Evolutionary conservation across 2,329 filamentous ascomycete genomes (phyloP).

Genomic region (Fusarium irregulare): DNA sequence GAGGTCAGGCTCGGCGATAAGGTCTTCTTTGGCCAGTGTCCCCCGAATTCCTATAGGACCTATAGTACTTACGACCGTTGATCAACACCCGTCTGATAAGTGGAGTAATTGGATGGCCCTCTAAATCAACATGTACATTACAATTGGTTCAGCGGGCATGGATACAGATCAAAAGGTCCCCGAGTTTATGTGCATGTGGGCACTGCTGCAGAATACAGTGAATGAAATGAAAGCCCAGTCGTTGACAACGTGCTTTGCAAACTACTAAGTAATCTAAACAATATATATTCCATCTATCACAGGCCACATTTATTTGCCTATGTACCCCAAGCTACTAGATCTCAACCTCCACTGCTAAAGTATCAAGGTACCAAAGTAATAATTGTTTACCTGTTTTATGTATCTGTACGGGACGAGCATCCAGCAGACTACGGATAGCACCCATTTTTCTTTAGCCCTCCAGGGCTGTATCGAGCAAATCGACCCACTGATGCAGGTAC

Average conservation of each 20-base stretch:
- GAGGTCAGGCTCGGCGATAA: not conserved
- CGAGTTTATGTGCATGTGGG: not conserved
- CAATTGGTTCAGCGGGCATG: not conserved
- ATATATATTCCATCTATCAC: not conserved
- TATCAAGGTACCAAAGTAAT: too few relatives aligned
- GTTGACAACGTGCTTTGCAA: not conserved
- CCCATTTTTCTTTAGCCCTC: constrained; percentile 16
- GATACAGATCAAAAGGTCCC: not conserved
- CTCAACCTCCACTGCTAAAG: not conserved
- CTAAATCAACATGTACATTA: not conserved
- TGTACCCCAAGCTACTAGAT: not conserved
- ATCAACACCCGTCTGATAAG: not conserved
- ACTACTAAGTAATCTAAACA: too few relatives aligned
- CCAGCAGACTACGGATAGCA: not conserved
- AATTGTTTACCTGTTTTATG: not conserved
- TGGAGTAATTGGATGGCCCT: not conserved
- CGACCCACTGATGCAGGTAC: constrained; percentile 41
- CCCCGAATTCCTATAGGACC: not conserved
- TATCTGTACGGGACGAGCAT: not conserved
- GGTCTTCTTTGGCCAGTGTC: not conserved
- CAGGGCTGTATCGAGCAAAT: constrained; percentile 8
- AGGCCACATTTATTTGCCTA: not conserved
- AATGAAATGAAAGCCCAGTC: not conserved
- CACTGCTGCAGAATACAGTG: not conserved
- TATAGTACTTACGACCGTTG: not conserved